These are phyloP conservation scores for Pichia ethanolica DNA, from an alignment of 805 yeast species.

Conservation along the genomic window DNA sequence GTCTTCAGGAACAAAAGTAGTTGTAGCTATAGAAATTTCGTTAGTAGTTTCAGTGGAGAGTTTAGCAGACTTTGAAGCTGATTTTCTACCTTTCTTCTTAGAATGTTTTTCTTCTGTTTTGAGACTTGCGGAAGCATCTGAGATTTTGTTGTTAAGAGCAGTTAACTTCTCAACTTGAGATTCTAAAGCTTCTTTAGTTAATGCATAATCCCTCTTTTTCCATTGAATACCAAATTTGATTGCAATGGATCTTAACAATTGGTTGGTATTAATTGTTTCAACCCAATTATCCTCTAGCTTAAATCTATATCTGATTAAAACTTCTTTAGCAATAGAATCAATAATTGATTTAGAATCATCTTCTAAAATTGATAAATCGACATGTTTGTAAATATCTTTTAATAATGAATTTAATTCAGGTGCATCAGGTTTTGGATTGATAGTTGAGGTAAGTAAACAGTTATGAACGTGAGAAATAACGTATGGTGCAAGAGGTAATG, in stretches of 20 bases:
- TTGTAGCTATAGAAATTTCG: slow-evolving; percentile 20
- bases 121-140: slow-evolving; percentile 9
- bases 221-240: slow-evolving; percentile 83
- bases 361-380: slow-evolving; percentile 36
- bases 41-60: not conserved
- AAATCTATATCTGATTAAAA: slow-evolving; percentile 56
- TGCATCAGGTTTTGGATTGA: slow-evolving; percentile 32
- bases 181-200: slow-evolving; percentile 37
- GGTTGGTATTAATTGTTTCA: slow-evolving; percentile 30
- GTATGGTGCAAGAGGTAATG: slow-evolving; percentile 48
- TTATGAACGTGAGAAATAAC: slow-evolving; percentile 68
- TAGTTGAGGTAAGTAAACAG: slow-evolving; percentile 49
- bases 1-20: slow-evolving; percentile 53
- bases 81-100: slow-evolving; percentile 25
- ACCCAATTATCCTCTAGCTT: slow-evolving; percentile 45
- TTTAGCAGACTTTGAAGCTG: slow-evolving; percentile 8
- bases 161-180: slow-evolving; percentile 19
- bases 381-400: slow-evolving; percentile 34
- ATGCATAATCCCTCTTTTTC: slow-evolving; percentile 43
- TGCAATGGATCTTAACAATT: slow-evolving; percentile 61
- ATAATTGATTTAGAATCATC: slow-evolving; percentile 38
- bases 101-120: slow-evolving; percentile 25
- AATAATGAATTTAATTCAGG: slow-evolving; percentile 39
- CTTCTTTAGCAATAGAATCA: slow-evolving; percentile 43
- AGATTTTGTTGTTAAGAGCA: slow-evolving; percentile 14